phyloP scores from a whole-genome alignment of 208 protist genomes.

The Trypanosoma boissoni region DNA sequence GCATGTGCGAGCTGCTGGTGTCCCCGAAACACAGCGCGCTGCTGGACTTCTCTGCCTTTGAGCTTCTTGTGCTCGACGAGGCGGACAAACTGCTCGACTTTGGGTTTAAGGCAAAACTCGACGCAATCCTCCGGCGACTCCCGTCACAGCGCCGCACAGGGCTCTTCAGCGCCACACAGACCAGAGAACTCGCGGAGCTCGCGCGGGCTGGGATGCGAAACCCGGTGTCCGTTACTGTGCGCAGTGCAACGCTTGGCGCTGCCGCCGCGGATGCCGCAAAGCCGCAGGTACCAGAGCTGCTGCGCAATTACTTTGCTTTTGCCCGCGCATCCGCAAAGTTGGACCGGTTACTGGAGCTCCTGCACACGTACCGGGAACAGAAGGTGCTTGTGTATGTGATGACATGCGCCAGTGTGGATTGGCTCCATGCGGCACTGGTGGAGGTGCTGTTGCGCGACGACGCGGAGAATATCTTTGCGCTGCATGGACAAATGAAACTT shows the following conservation, averaged over 20 bases:
- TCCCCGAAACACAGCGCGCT: constrained; percentile 73
- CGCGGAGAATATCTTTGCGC: constrained; percentile 66
- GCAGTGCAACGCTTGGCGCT: constrained; percentile 38
- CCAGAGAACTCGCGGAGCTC: constrained; percentile 87
- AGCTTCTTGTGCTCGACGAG: constrained; percentile 93
- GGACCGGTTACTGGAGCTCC: constrained; percentile 81
- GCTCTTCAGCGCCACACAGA: constrained; percentile 93
- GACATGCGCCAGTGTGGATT: constrained; percentile 92
- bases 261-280: constrained; percentile 44
- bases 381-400: constrained; percentile 93
- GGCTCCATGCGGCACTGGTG: constrained; percentile 76
- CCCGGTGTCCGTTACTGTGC: constrained; percentile 85
- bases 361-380: constrained; percentile 44
- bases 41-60: constrained; percentile 76
- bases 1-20: constrained; percentile 89
- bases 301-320: constrained; percentile 88
- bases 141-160: constrained; percentile 91
- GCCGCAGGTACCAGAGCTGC: constrained; percentile 83
- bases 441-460: constrained; percentile 58
- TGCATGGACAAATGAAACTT: constrained; percentile 92
- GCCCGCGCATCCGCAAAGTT: constrained; percentile 78
- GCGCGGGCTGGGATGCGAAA: constrained; percentile 90
- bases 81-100: constrained; percentile 92
- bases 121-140: constrained; percentile 85
- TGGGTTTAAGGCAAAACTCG: constrained; percentile 91